Base-by-base conservation (phyloP, 441 rosid species). In the Erysimum pusillum region DNA sequence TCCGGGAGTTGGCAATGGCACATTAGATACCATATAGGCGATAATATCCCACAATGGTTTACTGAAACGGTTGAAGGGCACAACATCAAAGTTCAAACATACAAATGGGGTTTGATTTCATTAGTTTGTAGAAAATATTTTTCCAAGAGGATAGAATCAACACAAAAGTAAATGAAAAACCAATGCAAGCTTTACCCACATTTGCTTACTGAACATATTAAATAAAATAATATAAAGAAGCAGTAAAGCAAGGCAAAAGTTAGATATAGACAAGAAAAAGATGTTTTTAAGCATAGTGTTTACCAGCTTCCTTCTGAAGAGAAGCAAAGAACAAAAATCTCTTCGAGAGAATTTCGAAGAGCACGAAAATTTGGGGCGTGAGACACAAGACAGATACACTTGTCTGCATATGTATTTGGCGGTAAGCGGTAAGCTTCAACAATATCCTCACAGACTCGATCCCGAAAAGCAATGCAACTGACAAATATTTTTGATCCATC, bases 401-500 rank as follows among this genome's bases (percentile, higher is more conserved):
- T 96, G 76, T 96, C 99, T 68, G 97, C 94, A 78, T 79, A 92
- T 46, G 97, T 91, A 84, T 92, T 85, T 10, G 98, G 77, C 3
- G 94, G 88, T 75, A 93, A 85, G 62, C 75, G 87, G 79, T 96
- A 96, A 65, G 98, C 99, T 86, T 90, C 98, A 35, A 92, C 89
- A 79, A 96, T 86, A 82, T 96, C 99, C 85, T 96, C 97, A 48
- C 90, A 84, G 76, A 96, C 98, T 63, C 93, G 98, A 86, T 96
- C 98, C 61, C 97, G 90, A 69, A 93, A 93, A 52, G 98, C 89
- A 71, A 93, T 86, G 87, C 99, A 96, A 71, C 96, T 92, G 81
- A 96, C 93, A 76, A 91, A 93, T 75, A 93, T 94, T 80, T 96
- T 93, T 14, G 99, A 85, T 9, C 99, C 99, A 86, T 96, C 99